Base-by-base conservation (phyloP, 2,329 filamentous ascomycete species). In the Verticillium klebahnii region DNA sequence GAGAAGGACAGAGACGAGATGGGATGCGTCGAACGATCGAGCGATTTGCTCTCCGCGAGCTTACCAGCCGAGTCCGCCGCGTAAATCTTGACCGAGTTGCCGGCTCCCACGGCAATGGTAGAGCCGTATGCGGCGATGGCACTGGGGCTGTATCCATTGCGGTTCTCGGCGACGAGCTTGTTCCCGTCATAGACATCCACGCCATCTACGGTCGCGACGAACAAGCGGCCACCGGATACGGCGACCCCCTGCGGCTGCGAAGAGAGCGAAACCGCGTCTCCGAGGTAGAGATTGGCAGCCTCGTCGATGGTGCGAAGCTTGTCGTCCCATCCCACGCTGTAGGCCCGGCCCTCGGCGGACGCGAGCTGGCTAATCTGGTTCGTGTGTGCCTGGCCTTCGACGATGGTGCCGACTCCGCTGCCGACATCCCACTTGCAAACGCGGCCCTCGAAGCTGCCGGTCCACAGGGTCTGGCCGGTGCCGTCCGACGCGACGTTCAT, bases 301-400 rank as follows among this genome's bases (percentile, higher is more conserved):
- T 89, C 83, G 66, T 96, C 93, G 39, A 96, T 83, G 54, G 85
- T 89, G 65, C 93, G 89, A 39, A 98, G 81, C 1, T 89, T 92
- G 74, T 99, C 95, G 72, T 99, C 95, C 95, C 94, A 99, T 65
- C 89, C 93, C 60, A 94, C 90, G 70, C 89, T 94, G 77, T 91
- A 93, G n/a, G 92, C 85, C 66, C 87, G 84, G 37, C 87, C 84
- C 2, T 80, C 72, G 8, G 80, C 79, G 1, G 86, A 78, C 2
- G 89, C 80, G 66, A 99, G 89, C 58, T 91, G 90, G 3, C 88
- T 86, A 59, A 98, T 87, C 74, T 96, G 93, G 74, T 94, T 96
- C 8, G 90, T 90, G 75, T 97, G 95, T 3, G 85, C 81, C 66
- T 92, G 87, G 32, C 95, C 94, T 65, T 95, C 91, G 12, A 96